phyloP scores from a whole-genome alignment of 1,139 yeast species.

The Ogataea hybrid region DNA sequence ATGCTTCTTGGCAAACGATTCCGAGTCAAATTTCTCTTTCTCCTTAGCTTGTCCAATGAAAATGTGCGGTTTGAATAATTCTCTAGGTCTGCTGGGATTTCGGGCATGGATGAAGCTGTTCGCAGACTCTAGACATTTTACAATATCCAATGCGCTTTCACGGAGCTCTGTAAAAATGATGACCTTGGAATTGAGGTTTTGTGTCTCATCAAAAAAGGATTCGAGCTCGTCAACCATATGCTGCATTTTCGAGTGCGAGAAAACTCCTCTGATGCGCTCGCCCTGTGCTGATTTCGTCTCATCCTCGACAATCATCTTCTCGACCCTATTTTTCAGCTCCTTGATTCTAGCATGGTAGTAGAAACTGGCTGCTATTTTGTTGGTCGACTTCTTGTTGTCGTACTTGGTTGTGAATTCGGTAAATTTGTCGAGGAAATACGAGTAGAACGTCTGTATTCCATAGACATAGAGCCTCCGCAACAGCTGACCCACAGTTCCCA shows the following conservation, averaged over 20 bases:
- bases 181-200: conserved; percentile 57
- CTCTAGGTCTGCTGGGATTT: conserved; percentile 31
- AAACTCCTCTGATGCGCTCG: conserved; percentile 26
- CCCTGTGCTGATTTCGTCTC: conserved; percentile 38
- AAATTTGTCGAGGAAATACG: conserved; percentile 58
- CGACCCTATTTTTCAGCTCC: conserved; percentile 44
- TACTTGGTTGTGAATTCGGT: conserved; percentile 58
- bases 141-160: conserved; percentile 86
- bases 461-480: conserved; percentile 68
- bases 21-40: conserved; percentile 63
- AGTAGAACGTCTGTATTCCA: conserved; percentile 76
- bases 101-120: conserved; percentile 16
- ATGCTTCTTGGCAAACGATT: conserved; percentile 39
- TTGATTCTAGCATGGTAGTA: conserved; percentile 50
- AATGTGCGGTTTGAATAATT: conserved; percentile 66
- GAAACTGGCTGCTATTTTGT: conserved; percentile 60
- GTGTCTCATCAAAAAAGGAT: conserved; percentile 47
- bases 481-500: conserved; percentile 77
- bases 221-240: conserved; percentile 55
- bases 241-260: conserved; percentile 74
- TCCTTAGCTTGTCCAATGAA: conserved; percentile 83
- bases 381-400: conserved; percentile 48
- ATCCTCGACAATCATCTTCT: conserved; percentile 38
- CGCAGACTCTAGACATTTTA: conserved; percentile 55
- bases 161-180: conserved; percentile 87